phyloP scores from a whole-genome alignment of 208 protist species.

The Lotmaria passim region DNA sequence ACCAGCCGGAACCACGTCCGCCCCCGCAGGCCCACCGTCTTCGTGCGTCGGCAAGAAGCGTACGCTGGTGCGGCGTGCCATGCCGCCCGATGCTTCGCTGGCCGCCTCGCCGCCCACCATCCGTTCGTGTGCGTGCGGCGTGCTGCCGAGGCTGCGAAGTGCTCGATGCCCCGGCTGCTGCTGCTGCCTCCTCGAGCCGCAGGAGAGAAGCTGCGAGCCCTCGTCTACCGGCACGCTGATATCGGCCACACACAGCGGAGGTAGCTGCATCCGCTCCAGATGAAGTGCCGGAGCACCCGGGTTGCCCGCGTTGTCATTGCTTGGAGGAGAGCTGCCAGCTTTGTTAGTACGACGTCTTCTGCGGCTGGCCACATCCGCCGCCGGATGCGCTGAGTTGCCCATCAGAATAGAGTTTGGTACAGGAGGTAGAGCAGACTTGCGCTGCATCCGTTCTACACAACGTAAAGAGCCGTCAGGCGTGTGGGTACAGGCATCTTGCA shows the following conservation, averaged over 20 bases:
- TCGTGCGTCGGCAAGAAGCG: conserved; percentile 7
- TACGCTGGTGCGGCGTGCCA: conserved; percentile 14
- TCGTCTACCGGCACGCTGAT: neutral
- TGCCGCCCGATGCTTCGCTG: neutral
- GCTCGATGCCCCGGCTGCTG: neutral
- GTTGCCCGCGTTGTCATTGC: neutral
- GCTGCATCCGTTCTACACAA: neutral
- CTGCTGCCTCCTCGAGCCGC: neutral
- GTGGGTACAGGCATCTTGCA: too few species aligned
- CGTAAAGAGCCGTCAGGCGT: too few species aligned
- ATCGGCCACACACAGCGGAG: conserved; percentile 1
- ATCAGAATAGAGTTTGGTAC: neutral
- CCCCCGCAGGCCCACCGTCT: neutral
- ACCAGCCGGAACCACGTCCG: neutral
- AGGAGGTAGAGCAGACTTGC: neutral
- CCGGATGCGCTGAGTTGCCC: neutral
- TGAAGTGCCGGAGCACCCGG: neutral
- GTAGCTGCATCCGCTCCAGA: neutral
- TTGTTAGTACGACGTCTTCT: neutral
- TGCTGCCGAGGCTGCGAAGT: neutral
- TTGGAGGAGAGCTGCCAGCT: neutral
- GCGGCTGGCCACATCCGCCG: neutral
- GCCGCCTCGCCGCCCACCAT: neutral
- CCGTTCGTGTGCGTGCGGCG: neutral
- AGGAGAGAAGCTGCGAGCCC: neutral